phyloP scores from a whole-genome alignment of 2,329 filamentous ascomycete species.

The Coniochaeta prunicola region DNA sequence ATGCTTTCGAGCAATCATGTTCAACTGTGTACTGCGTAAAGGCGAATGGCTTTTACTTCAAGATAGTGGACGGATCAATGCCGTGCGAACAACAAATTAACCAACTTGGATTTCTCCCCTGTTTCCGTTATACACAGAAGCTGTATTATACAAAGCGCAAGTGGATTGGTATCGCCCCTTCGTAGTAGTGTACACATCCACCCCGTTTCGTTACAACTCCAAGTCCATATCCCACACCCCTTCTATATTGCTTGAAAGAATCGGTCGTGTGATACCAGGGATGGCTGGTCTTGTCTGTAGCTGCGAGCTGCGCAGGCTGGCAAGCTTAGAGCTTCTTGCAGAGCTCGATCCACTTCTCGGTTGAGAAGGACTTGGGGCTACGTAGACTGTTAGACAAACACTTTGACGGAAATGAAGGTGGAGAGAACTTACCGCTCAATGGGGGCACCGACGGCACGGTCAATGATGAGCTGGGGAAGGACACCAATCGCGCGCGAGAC shows the following conservation, averaged over 20 bases:
- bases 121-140: not conserved
- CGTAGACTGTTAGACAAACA: not conserved
- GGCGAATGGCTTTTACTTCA: too few relatives aligned
- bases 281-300: constrained; percentile 1
- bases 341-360: constrained; percentile 92
- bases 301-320: not conserved
- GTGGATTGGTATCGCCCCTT: constrained; percentile 1
- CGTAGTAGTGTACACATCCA: constrained; percentile 2
- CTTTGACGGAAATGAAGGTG: not conserved
- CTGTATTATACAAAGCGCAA: not conserved
- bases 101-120: not conserved
- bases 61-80: not conserved
- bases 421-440: constrained; percentile 66
- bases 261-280: not conserved
- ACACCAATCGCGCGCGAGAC: constrained; percentile 97
- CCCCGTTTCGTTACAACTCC: not conserved
- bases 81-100: not conserved
- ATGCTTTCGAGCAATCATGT: too few relatives aligned
- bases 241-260: constrained; percentile 1
- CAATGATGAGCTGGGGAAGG: constrained; percentile 98
- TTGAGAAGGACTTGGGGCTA: constrained; percentile 93
- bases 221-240: constrained; percentile 1
- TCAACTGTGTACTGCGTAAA: too few relatives aligned
- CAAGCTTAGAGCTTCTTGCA: constrained; percentile 75
- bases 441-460: constrained; percentile 91